A percentile compares a stretch with the other conserved stretches of the same genome.
phyloP scores from a whole-genome alignment of 2,329 filamentous ascomycete genomes.

The Podosphaera aphanis region DNA sequence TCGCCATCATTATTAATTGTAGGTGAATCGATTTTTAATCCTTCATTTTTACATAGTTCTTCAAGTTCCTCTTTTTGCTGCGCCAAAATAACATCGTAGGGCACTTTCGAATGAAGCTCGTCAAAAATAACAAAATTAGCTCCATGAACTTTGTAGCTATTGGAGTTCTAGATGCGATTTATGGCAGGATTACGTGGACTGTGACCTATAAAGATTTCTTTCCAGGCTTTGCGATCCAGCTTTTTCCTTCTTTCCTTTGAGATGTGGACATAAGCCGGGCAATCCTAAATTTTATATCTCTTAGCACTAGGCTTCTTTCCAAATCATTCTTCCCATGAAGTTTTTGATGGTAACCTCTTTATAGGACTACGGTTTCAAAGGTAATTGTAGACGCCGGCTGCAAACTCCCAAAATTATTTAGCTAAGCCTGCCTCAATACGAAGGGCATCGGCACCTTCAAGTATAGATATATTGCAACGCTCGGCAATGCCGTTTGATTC shows the following conservation, averaged over 20 bases:
- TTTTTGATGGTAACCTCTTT: not conserved
- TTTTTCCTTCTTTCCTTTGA: conserved; percentile 1
- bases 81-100: not conserved
- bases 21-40: no score
- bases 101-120: not conserved
- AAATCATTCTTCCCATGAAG: conserved; percentile 1
- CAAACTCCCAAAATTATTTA: not conserved
- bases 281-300: not conserved
- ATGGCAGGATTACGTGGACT: not conserved
- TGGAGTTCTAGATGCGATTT: not conserved
- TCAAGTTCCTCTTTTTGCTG: not conserved
- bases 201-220: conserved; percentile 1
- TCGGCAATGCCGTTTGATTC: conserved; percentile 1
- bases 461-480: not conserved
- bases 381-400: not conserved
- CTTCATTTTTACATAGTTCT: no score
- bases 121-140: not conserved
- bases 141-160: not conserved
- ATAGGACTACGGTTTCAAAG: not conserved
- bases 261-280: not conserved
- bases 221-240: not conserved
- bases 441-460: not conserved
- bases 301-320: not conserved
- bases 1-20: no score
- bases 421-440: not conserved